These are phyloP conservation scores for Haematococcus sp. DNA, from an alignment of 139 green algal genomes.

Conservation along the genomic window DNA sequence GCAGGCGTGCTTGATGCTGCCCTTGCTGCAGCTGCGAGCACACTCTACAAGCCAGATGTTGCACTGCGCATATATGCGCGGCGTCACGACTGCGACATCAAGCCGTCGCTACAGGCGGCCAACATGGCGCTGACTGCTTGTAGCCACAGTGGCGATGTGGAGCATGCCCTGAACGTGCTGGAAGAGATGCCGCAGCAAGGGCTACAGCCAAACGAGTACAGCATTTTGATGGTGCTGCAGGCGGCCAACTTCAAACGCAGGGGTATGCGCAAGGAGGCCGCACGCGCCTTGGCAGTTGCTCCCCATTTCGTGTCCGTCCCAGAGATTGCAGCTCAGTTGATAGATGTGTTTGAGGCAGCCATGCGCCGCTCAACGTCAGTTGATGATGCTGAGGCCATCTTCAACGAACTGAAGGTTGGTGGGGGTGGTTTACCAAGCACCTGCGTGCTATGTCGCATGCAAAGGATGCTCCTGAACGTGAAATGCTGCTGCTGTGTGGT, in stretches of 20 bases:
- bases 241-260: constrained; percentile 32
- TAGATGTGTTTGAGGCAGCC: constrained; percentile 23
- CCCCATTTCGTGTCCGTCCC: not conserved
- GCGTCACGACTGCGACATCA: not conserved
- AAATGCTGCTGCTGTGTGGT: not conserved
- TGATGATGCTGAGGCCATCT: constrained; percentile 4
- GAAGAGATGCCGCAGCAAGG: constrained; percentile 1
- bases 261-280: constrained; percentile 16
- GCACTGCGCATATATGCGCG: not conserved
- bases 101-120: not conserved
- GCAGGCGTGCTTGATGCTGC: constrained; percentile 18
- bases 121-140: constrained; percentile 29
- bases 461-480: too few relatives aligned
- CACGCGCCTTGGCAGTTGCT: not conserved
- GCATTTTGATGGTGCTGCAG: constrained; percentile 33
- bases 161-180: constrained; percentile 20
- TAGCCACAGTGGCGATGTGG: constrained; percentile 6
- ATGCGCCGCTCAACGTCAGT: constrained; percentile 17
- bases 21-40: not conserved
- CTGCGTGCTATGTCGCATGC: too few relatives aligned
- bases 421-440: too few relatives aligned
- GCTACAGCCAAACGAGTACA: constrained; percentile 25
- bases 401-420: not conserved
- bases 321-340: not conserved
- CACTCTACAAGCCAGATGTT: not conserved